Base-by-base conservation (phyloP, 345 rosid genomes). In the Hevea brasiliensis region DNA sequence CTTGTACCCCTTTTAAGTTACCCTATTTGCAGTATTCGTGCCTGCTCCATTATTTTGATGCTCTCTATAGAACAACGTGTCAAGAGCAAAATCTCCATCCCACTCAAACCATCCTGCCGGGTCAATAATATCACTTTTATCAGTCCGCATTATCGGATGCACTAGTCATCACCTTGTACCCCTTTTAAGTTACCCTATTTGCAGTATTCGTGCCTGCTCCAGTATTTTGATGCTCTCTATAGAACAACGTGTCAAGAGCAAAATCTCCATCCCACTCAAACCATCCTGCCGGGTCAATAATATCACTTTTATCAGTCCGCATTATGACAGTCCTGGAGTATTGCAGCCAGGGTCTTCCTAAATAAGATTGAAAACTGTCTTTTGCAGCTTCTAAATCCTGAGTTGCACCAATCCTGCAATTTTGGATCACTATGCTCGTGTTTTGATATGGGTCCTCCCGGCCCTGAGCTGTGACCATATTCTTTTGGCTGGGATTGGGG, bases 381-480 rank as follows among this genome's bases (percentile, higher is more conserved):
- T 65, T 75, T 11, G 47, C 89, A 0, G 87, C 67, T 7, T 51
- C 26, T 41, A 92, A 81, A 73, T 88, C 95, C 4, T 81, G 41
- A 7, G 89, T 87, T n/a, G 85, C 95, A 3, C 90, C 92, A 8
- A 88, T 90, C 44, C 87, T 78, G 78, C 95, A 85, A 10, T 86
- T 86, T 29, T 90, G 97, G 74, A 92, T 87, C 44, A 89, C 93
- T 4, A 89, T 90, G 17, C 82, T 81, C 26, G 97, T 92, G 78
- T 87, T 90, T 55, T 90, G 85, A 67, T 88, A 88, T 0, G 92
- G 87, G 72, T 90, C 93, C 0, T 80, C 72, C 1, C 93, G 86
- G 32, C 92, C 97, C 68, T 92, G 97, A 3, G 93, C 97, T 0
- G 95, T 92, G 47, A 88, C 90, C 89, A 90, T 86, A 85, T 88